Conservation (phyloP, 768 basidiomycete genomes). For the Tephrocybe sp. region DNA sequence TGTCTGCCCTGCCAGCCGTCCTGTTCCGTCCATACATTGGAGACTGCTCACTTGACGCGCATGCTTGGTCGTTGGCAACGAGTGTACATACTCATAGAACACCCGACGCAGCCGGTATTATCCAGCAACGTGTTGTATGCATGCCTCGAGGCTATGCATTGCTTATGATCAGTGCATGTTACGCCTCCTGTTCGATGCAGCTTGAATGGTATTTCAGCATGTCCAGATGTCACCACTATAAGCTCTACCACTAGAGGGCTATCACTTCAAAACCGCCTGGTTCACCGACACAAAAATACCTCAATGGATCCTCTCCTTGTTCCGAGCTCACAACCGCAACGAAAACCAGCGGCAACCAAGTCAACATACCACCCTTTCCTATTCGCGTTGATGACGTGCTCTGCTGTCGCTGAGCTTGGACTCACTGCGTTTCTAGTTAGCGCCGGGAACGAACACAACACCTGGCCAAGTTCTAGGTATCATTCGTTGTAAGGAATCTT, state of each 20-base stretch:
- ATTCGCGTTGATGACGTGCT: constrained; percentile 62
- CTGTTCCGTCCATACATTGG: too few species aligned
- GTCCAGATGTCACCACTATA: neutral
- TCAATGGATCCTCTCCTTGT: constrained; percentile 10
- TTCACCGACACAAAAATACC: neutral
- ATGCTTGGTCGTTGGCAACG: too few species aligned
- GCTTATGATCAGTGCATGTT: neutral
- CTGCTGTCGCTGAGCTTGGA: constrained; percentile 69
- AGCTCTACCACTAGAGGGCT: neutral
- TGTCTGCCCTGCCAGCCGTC: neutral
- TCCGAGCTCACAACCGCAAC: constrained; percentile 1
- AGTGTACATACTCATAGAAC: too few species aligned
- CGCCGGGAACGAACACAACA: constrained; percentile 58
- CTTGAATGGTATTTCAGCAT: constrained; percentile 7
- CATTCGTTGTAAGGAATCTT: constrained; percentile 55
- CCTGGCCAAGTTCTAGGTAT: constrained; percentile 61
- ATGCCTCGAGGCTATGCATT: constrained; percentile 3
- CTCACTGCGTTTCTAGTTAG: constrained; percentile 73
- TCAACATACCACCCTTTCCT: constrained; percentile 61
- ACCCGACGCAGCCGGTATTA: neutral
- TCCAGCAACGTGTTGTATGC: constrained; percentile 4
- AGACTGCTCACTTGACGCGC: too few species aligned
- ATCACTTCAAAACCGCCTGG: constrained; percentile 3
- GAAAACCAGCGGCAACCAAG: constrained; percentile 44
- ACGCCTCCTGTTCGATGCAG: constrained; percentile 1